These are phyloP conservation scores for Austroboletus rostrupii DNA, from an alignment of 1,284 basidiomycete genomes.

Conservation along the genomic window DNA sequence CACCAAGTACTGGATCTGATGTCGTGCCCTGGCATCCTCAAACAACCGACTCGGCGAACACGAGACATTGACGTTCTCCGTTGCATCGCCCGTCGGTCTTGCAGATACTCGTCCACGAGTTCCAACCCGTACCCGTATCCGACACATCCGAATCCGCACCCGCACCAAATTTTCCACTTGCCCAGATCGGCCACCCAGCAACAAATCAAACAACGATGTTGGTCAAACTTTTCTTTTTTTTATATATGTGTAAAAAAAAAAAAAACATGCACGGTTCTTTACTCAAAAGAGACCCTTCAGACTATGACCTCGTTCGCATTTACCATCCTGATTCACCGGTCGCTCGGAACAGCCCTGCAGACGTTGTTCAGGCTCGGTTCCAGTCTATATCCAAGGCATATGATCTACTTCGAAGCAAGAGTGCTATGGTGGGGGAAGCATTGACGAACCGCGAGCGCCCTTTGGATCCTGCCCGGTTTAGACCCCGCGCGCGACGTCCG, in stretches of 20 bases:
- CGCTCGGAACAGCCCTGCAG: slow-evolving; percentile 42
- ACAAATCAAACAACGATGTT: slow-evolving; percentile 65
- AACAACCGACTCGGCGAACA: slow-evolving; percentile 4
- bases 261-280: background rate
- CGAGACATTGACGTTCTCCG: slow-evolving; percentile 6
- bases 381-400: slow-evolving; percentile 61
- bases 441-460: slow-evolving; percentile 20
- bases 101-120: slow-evolving; percentile 19
- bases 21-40: slow-evolving; percentile 8
- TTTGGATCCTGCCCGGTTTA: slow-evolving; percentile 27
- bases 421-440: slow-evolving; percentile 19
- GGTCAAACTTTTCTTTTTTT: slow-evolving; percentile 23
- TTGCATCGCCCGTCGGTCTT: slow-evolving; percentile 5
- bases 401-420: slow-evolving; percentile 47
- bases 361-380: slow-evolving; percentile 54
- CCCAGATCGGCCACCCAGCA: slow-evolving; percentile 48
- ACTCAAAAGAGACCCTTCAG: slow-evolving; percentile 31
- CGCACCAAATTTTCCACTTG: slow-evolving; percentile 70
- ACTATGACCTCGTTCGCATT: slow-evolving; percentile 66
- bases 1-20: slow-evolving; percentile 4
- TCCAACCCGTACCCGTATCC: slow-evolving; percentile 56
- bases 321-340: slow-evolving; percentile 68
- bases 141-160: slow-evolving; percentile 48
- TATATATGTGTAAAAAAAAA: too few species aligned
- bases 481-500: slow-evolving; percentile 20